These are phyloP conservation scores for Decorospora gaudefroyi DNA, from an alignment of 2,329 filamentous ascomycete genomes.

Conservation along the genomic window DNA sequence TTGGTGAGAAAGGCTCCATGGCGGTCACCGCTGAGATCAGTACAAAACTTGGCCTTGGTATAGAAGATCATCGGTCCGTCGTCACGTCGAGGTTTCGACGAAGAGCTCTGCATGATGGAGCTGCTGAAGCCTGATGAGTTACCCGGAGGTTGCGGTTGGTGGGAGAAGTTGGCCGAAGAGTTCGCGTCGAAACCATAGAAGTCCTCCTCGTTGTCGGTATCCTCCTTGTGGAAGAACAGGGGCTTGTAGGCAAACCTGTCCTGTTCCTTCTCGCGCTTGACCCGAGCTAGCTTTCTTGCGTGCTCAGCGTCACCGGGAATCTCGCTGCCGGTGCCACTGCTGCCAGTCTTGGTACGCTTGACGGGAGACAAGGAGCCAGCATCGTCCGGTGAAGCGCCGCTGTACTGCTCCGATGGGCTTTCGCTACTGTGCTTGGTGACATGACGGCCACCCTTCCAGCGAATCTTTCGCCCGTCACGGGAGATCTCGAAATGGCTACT, in stretches of 20 bases:
- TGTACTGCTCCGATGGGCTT: constrained; percentile 49
- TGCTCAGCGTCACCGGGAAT: constrained; percentile 22
- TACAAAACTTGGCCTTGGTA: constrained; percentile 77
- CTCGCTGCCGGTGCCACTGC: constrained; percentile 28
- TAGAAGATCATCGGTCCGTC: constrained; percentile 85
- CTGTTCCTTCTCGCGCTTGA: constrained; percentile 30
- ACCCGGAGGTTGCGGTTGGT: constrained; percentile 32
- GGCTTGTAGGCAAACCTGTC: constrained; percentile 53
- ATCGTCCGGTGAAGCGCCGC: constrained; percentile 58
- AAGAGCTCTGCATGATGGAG: constrained; percentile 54
- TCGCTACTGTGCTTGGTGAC: constrained; percentile 69
- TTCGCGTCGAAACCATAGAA: constrained; percentile 40
- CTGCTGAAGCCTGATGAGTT: constrained; percentile 53
- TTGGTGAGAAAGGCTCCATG: constrained; percentile 23
- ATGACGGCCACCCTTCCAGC: constrained; percentile 73
- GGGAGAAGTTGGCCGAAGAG: constrained; percentile 38
- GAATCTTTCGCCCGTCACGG: constrained; percentile 74
- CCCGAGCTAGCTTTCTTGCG: constrained; percentile 23
- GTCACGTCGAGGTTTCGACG: constrained; percentile 55
- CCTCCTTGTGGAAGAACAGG: constrained; percentile 54
- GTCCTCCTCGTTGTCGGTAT: constrained; percentile 48
- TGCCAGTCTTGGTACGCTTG: constrained; percentile 31
- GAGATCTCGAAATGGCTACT: constrained; percentile 80
- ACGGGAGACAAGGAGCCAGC: constrained; percentile 38
- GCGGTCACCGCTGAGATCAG: constrained; percentile 72